These are phyloP conservation scores for Pichia nanzhaoensis DNA, from an alignment of 805 yeast species.

Conservation along the genomic window DNA sequence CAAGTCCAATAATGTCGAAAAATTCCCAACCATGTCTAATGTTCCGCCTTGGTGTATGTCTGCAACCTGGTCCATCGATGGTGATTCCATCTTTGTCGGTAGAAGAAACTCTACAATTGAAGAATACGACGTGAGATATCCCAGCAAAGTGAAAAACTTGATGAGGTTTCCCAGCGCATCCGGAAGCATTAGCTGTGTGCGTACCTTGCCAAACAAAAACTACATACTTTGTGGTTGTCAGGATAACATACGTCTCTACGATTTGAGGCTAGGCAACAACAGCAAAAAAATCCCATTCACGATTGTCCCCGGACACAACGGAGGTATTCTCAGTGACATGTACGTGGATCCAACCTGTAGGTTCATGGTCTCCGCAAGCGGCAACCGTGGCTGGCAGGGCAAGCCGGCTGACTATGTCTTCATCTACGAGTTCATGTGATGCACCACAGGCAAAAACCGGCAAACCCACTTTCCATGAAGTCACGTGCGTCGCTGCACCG, in stretches of 20 bases:
- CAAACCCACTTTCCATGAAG: too few relatives aligned
- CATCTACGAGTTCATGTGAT: conserved; percentile 12
- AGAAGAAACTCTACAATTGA: conserved; percentile 86
- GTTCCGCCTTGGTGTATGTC: conserved; percentile 94
- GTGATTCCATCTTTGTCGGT: conserved; percentile 74
- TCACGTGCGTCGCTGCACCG: neutral
- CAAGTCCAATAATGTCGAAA: conserved; percentile 17
- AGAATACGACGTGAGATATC: conserved; percentile 59
- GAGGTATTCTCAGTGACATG: conserved; percentile 75
- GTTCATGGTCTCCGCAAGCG: conserved; percentile 86
- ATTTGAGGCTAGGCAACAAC: conserved; percentile 33
- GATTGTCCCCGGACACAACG: conserved; percentile 95
- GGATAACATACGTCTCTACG: conserved; percentile 86
- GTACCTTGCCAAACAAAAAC: conserved; percentile 72
- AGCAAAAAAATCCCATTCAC: conserved; percentile 61
- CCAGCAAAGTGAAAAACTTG: conserved; percentile 42
- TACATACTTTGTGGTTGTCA: conserved; percentile 82
- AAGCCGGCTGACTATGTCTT: conserved; percentile 71
- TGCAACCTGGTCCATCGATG: conserved; percentile 82
- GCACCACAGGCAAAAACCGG: too few relatives aligned
- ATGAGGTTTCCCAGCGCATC: conserved; percentile 78
- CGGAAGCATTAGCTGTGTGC: conserved; percentile 82
- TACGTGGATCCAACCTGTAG: conserved; percentile 81
- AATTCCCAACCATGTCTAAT: conserved; percentile 44
- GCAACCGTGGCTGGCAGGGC: conserved; percentile 95